These are phyloP conservation scores for Corymbia calophylla DNA, from an alignment of 441 rosid genomes.

Conservation along the genomic window DNA sequence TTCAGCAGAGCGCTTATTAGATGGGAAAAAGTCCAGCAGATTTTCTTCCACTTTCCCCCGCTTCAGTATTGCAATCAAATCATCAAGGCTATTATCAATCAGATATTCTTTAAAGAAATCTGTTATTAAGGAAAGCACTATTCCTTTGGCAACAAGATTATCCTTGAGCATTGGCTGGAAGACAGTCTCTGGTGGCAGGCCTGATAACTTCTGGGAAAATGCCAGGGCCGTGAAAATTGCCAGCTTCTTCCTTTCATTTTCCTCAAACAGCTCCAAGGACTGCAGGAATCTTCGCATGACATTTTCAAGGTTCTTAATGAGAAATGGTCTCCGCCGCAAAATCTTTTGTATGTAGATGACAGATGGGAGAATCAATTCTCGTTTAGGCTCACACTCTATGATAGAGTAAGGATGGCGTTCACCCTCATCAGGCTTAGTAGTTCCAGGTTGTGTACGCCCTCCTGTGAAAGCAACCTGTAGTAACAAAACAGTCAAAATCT, in stretches of 20 bases:
- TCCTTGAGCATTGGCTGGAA: slow-evolving; percentile 97
- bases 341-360: slow-evolving; percentile 88
- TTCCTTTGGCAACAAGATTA: slow-evolving; percentile 95
- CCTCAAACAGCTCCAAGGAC: slow-evolving; percentile 95
- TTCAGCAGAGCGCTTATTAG: slow-evolving; percentile 82
- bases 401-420: slow-evolving; percentile 89
- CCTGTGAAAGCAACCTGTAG: slow-evolving; percentile 89
- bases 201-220: slow-evolving; percentile 95
- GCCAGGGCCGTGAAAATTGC: slow-evolving; percentile 97
- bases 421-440: slow-evolving; percentile 97
- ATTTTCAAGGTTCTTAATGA: slow-evolving; percentile 96
- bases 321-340: slow-evolving; percentile 84
- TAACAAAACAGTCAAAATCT: not conserved
- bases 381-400: slow-evolving; percentile 81
- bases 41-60: slow-evolving; percentile 95
- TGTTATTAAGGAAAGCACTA: slow-evolving; percentile 89
- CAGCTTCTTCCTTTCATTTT: slow-evolving; percentile 96
- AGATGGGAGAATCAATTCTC: slow-evolving; percentile 75
- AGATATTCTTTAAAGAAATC: slow-evolving; percentile 95
- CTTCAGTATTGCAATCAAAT: slow-evolving; percentile 82
- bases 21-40: slow-evolving; percentile 77
- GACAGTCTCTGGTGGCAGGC: slow-evolving; percentile 95
- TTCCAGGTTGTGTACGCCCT: slow-evolving; percentile 98
- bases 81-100: slow-evolving; percentile 94
- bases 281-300: slow-evolving; percentile 89